Base-by-base conservation (phyloP, 179 eudicot genomes). In the Spergularia azorica region DNA sequence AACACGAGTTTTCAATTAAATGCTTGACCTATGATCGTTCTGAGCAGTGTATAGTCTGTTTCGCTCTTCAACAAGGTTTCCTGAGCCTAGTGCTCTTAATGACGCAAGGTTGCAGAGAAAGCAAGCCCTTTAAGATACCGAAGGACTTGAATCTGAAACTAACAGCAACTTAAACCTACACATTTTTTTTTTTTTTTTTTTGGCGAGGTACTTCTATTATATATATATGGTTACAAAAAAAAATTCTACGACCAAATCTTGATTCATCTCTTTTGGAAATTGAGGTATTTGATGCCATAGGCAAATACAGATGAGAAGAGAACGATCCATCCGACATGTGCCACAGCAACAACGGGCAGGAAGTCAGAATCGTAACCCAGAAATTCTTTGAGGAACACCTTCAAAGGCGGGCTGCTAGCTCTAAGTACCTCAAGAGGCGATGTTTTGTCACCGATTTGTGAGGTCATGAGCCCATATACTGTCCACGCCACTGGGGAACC, bases 401-500 rank as follows among this genome's bases (percentile, higher is more conserved):
- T 89, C 3, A 92, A 68, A 12, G 87, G 36, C 57, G 75, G 55
- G 58, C 55, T 63, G 17, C 70, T 77, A 6, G 73, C 68, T 61
- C 94, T 94, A 16, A 93, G 91, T 59, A 90, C 68, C 50, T 73
- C 75, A 16, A 94, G 74, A 0, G 39, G 57, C 0, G 77, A 20
- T 15, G 26, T 67, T 13, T 76, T 81, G 59, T 94, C 96, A 2
- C 98, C 97, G 6, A 90, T 79, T 77, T 92, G 91, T 36, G 90
- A 90, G 16, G 91, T 84, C 55, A 92, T 83, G 2, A 90, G 63
- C 0, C 94, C 98, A 15, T 92, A 88, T 26, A 92, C 67, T n/a
- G 98, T 92, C 98, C 98, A 92, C 0, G 96, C 82, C 5, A 92
- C 80, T 0, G 97, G 98, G 43, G 90, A 89, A 59, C 82, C 87